Evolutionary conservation across 768 basidiomycete species (phyloP).

Genomic region (Termitomyces sp.): DNA sequence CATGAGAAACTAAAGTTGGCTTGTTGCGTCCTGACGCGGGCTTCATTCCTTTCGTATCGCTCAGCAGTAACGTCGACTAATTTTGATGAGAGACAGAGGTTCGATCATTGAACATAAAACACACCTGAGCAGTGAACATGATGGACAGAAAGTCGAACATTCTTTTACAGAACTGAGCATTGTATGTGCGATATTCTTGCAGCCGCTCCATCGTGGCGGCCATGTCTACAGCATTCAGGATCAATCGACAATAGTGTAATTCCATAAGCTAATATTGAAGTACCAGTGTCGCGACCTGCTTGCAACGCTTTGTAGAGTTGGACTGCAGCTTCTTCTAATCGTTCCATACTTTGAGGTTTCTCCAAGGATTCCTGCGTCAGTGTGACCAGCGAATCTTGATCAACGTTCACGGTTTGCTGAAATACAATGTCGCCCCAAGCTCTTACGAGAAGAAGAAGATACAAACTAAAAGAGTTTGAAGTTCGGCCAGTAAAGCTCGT

Average conservation of each 20-base stretch:
- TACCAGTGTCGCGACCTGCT: slow-evolving; percentile 85
- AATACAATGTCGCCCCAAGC: background rate
- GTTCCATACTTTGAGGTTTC: slow-evolving; percentile 65
- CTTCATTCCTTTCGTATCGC: slow-evolving; percentile 52
- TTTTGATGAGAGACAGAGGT: background rate
- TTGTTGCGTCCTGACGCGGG: slow-evolving; percentile 36
- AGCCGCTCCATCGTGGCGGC: slow-evolving; percentile 95
- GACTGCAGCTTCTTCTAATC: slow-evolving; percentile 75
- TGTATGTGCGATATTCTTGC: slow-evolving; percentile 86
- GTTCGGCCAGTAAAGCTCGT: slow-evolving; percentile 71
- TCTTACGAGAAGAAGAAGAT: background rate
- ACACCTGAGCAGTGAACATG: slow-evolving; percentile 86
- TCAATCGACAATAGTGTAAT: slow-evolving; percentile 8
- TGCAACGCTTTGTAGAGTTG: slow-evolving; percentile 94
- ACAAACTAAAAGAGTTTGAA: slow-evolving; percentile 74
- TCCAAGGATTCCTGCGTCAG: slow-evolving; percentile 90
- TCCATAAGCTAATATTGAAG: slow-evolving; percentile 5
- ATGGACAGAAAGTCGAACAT: slow-evolving; percentile 85
- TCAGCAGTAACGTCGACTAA: slow-evolving; percentile 65
- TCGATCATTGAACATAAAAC: slow-evolving; percentile 13
- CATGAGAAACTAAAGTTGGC: slow-evolving; percentile 55
- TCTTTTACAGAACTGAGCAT: slow-evolving; percentile 89
- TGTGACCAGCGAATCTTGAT: slow-evolving; percentile 62
- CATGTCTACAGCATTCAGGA: slow-evolving; percentile 55
- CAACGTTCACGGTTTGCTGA: slow-evolving; percentile 94